Base-by-base conservation (phyloP, 768 basidiomycete species). In the Amanita pseudoporphyria region DNA sequence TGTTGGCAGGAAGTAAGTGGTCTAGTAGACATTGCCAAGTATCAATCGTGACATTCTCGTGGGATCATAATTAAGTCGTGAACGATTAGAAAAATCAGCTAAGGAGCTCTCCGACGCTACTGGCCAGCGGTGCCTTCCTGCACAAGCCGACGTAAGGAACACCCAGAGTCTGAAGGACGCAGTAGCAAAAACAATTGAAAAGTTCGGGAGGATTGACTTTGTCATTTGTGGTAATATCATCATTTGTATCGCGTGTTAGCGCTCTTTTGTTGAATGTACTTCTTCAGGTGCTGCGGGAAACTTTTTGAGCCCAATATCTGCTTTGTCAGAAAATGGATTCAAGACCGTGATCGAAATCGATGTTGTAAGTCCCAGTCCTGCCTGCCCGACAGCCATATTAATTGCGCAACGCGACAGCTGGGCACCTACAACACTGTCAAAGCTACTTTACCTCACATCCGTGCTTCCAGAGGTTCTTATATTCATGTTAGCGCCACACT, bases 391-490 rank as follows among this genome's bases (percentile, higher is more conserved):
- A 18, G 5, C 38, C 39, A 41, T 35, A 31, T 44, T 41, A 31
- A 51, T 10, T 28, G 37, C 49, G 46, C 41, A 28, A 7, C 26
- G 16, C 32, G 39, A 30, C 60, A 91, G 86, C 71, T 96, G 24
- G 95, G 95, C 9, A 93, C 91, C 5, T 97, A 80, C 69, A 85
- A 96, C 67, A 97, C 94, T 3, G 76, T 96, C 66, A 97, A 97
- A 62, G 93, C 92, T 1, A 96, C 93, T 2, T 66, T 96, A 16
- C 71, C 74, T 1, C 73, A 90, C 57, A 56, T 97, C 24, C 78
- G 87, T 39, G 71, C 73, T 21, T 67, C 84, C 3, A 76, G 77
- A 53, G 95, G 94, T 31, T 70, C 89, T 2, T 96, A 92, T 64
- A 77, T 97, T 47, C 87, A 91, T 57, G 87, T 96, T 58, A 89